Conservation (phyloP, 2,329 filamentous ascomycete species). For the Didymella pomorum region DNA sequence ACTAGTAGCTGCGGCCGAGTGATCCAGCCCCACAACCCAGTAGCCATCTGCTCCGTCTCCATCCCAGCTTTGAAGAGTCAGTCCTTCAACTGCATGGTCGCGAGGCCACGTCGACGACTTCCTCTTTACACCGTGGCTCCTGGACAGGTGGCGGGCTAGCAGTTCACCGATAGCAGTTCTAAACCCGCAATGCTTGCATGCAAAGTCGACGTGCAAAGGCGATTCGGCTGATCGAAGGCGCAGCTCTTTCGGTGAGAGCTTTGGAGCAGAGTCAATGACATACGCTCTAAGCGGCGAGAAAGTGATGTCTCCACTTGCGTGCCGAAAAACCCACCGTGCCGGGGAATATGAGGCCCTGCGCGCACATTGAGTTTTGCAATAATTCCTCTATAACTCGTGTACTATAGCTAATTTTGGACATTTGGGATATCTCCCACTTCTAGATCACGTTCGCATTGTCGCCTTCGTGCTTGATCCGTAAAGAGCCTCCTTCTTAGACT, state of each 20-base stretch:
- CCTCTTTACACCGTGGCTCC: background rate
- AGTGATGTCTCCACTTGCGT: background rate
- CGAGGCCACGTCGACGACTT: background rate
- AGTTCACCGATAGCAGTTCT: background rate
- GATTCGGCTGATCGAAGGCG: background rate
- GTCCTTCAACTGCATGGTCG: background rate
- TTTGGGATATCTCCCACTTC: background rate
- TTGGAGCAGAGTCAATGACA: background rate
- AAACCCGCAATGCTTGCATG: background rate
- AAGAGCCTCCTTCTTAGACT: too few relatives aligned
- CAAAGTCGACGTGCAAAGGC: background rate
- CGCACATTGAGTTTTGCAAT: background rate
- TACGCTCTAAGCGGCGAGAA: background rate
- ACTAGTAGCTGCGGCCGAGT: background rate
- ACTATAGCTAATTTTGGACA: background rate
- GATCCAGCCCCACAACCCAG: background rate
- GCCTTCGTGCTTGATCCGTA: too few relatives aligned
- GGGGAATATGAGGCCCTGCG: background rate
- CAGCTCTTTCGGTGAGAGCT: background rate
- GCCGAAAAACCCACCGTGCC: background rate
- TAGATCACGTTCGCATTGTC: too few relatives aligned
- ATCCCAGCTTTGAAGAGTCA: background rate
- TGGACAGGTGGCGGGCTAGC: background rate
- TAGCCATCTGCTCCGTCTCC: background rate
- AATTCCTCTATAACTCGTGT: background rate